These are phyloP conservation scores for Pythium sukuiense DNA, from an alignment of 352 stramenopile species.

Conservation along the genomic window DNA sequence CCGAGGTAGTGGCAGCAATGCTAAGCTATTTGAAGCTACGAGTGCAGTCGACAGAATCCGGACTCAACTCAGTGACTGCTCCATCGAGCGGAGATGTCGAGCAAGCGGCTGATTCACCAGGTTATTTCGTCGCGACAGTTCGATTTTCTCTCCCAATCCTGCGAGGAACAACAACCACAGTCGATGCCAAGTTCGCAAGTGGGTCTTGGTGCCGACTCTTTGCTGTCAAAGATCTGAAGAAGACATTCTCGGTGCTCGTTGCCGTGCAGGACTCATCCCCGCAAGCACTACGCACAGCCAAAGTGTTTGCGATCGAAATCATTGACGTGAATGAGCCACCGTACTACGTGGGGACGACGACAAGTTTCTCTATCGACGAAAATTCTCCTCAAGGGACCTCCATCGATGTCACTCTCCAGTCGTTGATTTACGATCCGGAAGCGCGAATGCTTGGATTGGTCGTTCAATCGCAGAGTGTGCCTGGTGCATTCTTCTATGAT, in stretches of 20 bases:
- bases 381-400: conserved; percentile 19
- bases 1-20: not conserved
- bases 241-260: conserved; percentile 38
- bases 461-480: conserved; percentile 36
- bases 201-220: conserved; percentile 38
- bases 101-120: not conserved
- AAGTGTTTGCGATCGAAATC: conserved; percentile 16
- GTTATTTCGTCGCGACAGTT: conserved; percentile 1
- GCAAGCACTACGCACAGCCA: conserved; percentile 23
- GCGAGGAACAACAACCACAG: conserved; percentile 14
- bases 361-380: conserved; percentile 15
- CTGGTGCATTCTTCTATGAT: conserved; percentile 52
- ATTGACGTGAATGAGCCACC: conserved; percentile 30
- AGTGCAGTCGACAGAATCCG: not conserved
- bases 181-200: conserved; percentile 35
- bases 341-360: conserved; percentile 5
- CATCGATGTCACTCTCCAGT: conserved; percentile 8
- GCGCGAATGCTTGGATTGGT: conserved; percentile 18
- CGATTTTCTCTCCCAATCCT: conserved; percentile 15
- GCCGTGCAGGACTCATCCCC: conserved; percentile 40
- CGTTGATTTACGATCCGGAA: conserved; percentile 29
- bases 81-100: conserved; percentile 2
- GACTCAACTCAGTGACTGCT: not conserved
- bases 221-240: conserved; percentile 33
- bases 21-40: conserved; percentile 7